A percentile compares a stretch with the other conserved stretches of the same genome.
These are phyloP conservation scores for cucumber (Cucumis sativus) DNA, from an alignment of 306 rosid genomes.

Conservation along the genomic window Cucumber_9930_V3 NC_026660.2:5356001-5356500, in stretches of 20 bases:
- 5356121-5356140: background rate
- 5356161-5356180: slow-evolving; percentile 31
- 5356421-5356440: slow-evolving; percentile 28
- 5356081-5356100: background rate
- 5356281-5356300: slow-evolving; percentile 61
- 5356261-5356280: slow-evolving; percentile 51
- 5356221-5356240: slow-evolving; percentile 72
- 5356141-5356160: background rate
- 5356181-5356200: slow-evolving; percentile 55
- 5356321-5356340: slow-evolving; percentile 63
- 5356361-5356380: slow-evolving; percentile 52
- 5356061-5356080: background rate
- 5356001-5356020: background rate
- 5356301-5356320: slow-evolving; percentile 62
- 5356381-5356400: slow-evolving; percentile 51
- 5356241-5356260: slow-evolving; percentile 48
- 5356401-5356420: slow-evolving; percentile 31
- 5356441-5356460: slow-evolving; percentile 12
- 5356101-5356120: background rate
- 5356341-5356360: slow-evolving; percentile 27
- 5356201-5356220: slow-evolving; percentile 87
- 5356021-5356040: background rate
- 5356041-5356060: background rate
- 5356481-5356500: slow-evolving; percentile 40
- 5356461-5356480: slow-evolving; percentile 18